phyloP scores from a whole-genome alignment of 176 grass and related monocot genomes.

The Raddia distichophylla region DNA sequence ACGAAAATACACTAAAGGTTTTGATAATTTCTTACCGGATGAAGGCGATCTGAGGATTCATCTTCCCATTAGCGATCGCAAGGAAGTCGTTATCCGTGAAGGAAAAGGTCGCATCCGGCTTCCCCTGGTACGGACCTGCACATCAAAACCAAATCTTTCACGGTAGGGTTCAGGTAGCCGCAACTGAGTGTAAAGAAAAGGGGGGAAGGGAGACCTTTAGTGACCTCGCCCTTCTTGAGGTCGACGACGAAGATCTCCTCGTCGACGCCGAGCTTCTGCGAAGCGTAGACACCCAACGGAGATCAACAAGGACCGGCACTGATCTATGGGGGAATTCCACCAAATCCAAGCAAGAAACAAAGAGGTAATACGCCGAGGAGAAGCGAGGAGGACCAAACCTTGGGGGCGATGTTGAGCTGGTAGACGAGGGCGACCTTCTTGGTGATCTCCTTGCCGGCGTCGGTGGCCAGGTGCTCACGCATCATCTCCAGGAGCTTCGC shows the following conservation, averaged over 20 bases:
- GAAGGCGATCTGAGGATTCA: constrained; percentile 88
- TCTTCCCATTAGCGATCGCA: constrained; percentile 62
- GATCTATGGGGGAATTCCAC: background rate
- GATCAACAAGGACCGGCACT: background rate
- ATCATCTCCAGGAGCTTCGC: constrained; percentile 70
- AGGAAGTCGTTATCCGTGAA: constrained; percentile 86
- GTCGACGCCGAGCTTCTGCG: constrained; percentile 72
- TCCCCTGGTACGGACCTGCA: constrained; percentile 66
- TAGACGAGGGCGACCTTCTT: constrained; percentile 81
- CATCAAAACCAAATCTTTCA: background rate
- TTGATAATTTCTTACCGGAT: constrained; percentile 51
- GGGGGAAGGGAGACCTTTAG: constrained; percentile 59
- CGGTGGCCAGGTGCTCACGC: constrained; percentile 69
- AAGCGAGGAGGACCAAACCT: constrained; percentile 35
- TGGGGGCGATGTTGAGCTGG: constrained; percentile 79
- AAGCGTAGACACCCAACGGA: background rate
- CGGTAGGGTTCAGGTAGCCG: background rate
- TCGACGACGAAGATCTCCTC: constrained; percentile 90
- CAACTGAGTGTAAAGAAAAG: background rate
- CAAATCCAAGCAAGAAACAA: background rate
- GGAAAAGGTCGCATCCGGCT: constrained; percentile 87
- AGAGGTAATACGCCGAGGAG: background rate
- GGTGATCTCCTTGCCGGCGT: constrained; percentile 72
- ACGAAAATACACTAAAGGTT: background rate
- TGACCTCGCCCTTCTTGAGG: constrained; percentile 85